Percentiles rank a stretch among this genome's conserved stretches.
Conservation (phyloP, 495 filamentous ascomycete species). For the Lophium mytilinum region DNA sequence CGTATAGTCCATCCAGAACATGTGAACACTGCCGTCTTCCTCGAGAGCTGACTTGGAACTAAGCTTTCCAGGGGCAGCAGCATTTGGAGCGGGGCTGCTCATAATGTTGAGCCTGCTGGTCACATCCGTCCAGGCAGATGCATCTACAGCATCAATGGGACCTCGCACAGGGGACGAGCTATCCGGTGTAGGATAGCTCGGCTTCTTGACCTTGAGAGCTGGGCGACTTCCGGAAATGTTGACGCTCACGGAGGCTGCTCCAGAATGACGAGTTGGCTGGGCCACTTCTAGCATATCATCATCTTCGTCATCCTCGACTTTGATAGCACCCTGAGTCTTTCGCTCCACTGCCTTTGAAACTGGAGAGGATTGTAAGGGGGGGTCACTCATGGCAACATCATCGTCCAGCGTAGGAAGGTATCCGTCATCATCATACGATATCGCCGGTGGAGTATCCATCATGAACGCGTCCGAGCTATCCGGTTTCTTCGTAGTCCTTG, state of each 20-base stretch:
- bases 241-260: conserved; percentile 58
- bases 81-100: conserved; percentile 56
- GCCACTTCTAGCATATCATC: conserved; percentile 83
- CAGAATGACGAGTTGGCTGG: conserved; percentile 56
- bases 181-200: conserved; percentile 56
- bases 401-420: conserved; percentile 50
- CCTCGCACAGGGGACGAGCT: conserved; percentile 68
- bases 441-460: conserved; percentile 35
- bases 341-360: conserved; percentile 70
- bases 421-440: conserved; percentile 44
- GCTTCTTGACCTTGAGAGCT: conserved; percentile 64
- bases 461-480: conserved; percentile 37
- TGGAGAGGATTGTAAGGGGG: conserved; percentile 72
- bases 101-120: conserved; percentile 80
- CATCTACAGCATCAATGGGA: conserved; percentile 54
- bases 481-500: conserved; percentile 32
- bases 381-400: conserved; percentile 73
- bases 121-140: conserved; percentile 85
- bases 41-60: conserved; percentile 74
- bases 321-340: conserved; percentile 50
- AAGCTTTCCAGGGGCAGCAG: conserved; percentile 64
- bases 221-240: conserved; percentile 83
- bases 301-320: conserved; percentile 54
- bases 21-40: conserved; percentile 78
- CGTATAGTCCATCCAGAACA: conserved; percentile 97